These are phyloP conservation scores for Chrysanthemum makinoi DNA, from an alignment of 129 eudicot species.

Conservation along the genomic window DNA sequence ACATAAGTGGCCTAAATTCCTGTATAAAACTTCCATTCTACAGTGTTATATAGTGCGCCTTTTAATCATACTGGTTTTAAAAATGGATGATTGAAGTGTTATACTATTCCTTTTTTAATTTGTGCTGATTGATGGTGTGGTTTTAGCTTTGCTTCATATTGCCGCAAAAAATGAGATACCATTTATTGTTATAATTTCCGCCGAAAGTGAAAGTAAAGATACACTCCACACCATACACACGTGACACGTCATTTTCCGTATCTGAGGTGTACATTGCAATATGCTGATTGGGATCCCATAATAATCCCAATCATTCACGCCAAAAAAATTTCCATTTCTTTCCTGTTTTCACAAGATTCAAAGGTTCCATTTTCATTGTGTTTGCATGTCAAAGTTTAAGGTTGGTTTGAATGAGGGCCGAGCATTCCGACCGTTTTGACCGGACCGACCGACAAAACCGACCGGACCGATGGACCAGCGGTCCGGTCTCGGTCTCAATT, in stretches of 20 bases:
- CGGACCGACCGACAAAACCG: no score
- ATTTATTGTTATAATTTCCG: constrained; percentile 30
- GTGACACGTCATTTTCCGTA: constrained; percentile 32
- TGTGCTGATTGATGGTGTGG: constrained; percentile 2
- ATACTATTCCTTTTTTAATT: background rate
- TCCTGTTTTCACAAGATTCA: constrained; percentile 9
- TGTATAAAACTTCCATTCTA: no score
- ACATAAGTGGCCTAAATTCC: no score
- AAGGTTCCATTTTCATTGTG: constrained; percentile 6
- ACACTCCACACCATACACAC: constrained; percentile 19
- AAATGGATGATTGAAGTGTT: no score
- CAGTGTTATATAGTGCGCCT: no score
- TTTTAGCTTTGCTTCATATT: constrained; percentile 31
- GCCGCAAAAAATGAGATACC: constrained; percentile 27
- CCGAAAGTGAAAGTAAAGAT: constrained; percentile 37
- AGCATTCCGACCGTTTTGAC: no score
- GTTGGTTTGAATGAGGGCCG: background rate
- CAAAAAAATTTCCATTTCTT: background rate
- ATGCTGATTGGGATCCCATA: constrained; percentile 34
- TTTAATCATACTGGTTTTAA: no score
- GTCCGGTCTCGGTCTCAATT: no score
- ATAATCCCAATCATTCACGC: constrained; percentile 13
- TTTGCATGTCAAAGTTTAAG: constrained; percentile 12
- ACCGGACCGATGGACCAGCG: no score
- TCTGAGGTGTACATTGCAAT: constrained; percentile 18